Evolutionary conservation across 2,329 filamentous ascomycete species (phyloP).

Genomic region (Aspergillus japonicus): DNA sequence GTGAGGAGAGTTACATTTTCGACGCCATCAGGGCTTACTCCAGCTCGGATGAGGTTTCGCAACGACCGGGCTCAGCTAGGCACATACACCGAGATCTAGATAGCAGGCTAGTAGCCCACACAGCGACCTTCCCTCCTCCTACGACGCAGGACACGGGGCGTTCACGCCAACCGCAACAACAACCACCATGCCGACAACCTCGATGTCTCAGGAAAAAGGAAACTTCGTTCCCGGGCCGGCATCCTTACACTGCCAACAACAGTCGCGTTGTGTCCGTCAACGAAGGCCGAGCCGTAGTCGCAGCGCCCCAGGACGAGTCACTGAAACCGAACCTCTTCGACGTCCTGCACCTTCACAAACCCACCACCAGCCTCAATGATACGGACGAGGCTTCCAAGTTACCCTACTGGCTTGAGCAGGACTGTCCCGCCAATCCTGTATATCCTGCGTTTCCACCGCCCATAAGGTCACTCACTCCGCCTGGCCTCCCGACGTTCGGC

Average conservation of each 20-base stretch:
- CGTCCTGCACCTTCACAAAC: constrained; percentile 18
- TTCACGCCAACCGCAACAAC: not conserved
- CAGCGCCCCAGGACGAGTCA: not conserved
- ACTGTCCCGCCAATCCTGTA: constrained; percentile 30
- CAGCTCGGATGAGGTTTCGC: constrained; percentile 20
- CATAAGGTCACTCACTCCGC: constrained; percentile 41
- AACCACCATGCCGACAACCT: not conserved
- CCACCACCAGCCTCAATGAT: constrained; percentile 29
- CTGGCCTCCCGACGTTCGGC: constrained; percentile 46
- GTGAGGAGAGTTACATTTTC: constrained; percentile 40
- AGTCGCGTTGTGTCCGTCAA: not conserved
- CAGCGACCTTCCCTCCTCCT: constrained; percentile 31
- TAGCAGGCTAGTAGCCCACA: constrained; percentile 26
- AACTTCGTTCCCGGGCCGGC: constrained; percentile 22
- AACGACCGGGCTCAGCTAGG: constrained; percentile 7
- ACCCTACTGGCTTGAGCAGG: constrained; percentile 24
- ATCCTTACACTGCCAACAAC: constrained; percentile 16
- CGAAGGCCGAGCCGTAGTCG: not conserved
- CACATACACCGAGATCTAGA: constrained; percentile 20
- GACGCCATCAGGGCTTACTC: constrained; percentile 37
- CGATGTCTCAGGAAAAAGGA: not conserved
- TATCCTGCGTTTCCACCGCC: constrained; percentile 41
- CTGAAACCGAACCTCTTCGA: not conserved
- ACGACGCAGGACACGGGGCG: constrained; percentile 6
- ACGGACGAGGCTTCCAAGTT: constrained; percentile 19